Conservation (phyloP, 1,284 basidiomycete species). For the Puccinia brachypodii region DNA sequence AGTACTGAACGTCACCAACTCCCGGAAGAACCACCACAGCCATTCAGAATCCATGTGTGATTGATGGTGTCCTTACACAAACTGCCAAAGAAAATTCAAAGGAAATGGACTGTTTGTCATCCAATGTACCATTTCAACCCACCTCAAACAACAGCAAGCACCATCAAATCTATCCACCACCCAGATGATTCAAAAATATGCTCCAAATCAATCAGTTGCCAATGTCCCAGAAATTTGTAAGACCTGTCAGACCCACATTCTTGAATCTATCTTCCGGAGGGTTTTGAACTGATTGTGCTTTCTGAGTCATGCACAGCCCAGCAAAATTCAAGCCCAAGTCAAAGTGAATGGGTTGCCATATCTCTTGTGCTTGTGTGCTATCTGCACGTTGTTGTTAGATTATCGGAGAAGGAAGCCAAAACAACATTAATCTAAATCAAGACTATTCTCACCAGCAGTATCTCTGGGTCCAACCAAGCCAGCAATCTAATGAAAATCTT, state of each 20-base stretch:
- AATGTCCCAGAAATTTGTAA: neutral
- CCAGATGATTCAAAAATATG: neutral
- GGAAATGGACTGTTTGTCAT: conserved; percentile 1
- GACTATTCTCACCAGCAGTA: neutral
- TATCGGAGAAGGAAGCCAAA: neutral
- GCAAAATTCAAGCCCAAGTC: neutral
- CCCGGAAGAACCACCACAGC: neutral
- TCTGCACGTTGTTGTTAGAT: neutral
- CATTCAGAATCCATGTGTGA: neutral
- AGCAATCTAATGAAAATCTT: neutral
- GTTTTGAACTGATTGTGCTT: neutral
- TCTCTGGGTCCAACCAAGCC: neutral
- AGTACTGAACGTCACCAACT: neutral
- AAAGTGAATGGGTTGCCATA: neutral
- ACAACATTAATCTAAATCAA: neutral
- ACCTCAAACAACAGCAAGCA: neutral
- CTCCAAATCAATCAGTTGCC: neutral
- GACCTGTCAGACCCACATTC: neutral
- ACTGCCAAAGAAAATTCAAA: neutral
- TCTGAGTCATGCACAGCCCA: neutral
- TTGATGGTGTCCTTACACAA: neutral
- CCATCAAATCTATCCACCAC: neutral
- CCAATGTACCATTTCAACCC: neutral
- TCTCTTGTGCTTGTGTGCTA: neutral
- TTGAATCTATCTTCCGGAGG: neutral